Percentiles rank a stretch among this genome's conserved stretches.
Conservation (phyloP, 2,329 filamentous ascomycete species). For the Ceratocystiopsis minuta region DNA sequence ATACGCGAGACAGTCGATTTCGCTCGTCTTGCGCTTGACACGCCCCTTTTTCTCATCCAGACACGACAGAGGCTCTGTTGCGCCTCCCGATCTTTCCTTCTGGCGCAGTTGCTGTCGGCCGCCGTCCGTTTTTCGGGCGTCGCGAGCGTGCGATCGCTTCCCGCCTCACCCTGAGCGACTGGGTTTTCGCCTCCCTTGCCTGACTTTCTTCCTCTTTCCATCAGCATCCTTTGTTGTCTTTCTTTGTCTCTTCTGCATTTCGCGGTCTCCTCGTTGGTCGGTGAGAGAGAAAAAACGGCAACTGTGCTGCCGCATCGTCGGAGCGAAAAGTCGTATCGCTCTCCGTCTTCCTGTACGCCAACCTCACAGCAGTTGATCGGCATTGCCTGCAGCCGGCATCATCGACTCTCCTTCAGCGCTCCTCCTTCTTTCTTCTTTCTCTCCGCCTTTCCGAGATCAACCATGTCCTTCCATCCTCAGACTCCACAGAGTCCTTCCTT, state of each 20-base stretch:
- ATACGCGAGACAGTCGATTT: too few species aligned
- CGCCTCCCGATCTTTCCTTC: background rate
- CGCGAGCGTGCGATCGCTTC: background rate
- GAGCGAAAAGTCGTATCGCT: background rate
- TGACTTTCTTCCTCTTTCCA: background rate
- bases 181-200: background rate
- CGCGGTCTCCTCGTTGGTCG: background rate
- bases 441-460: slow-evolving; percentile 14
- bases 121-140: background rate
- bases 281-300: too few species aligned
- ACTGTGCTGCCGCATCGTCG: background rate
- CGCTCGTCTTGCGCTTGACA: background rate
- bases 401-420: background rate
- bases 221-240: background rate
- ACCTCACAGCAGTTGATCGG: too few species aligned
- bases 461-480: slow-evolving; percentile 49
- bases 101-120: background rate
- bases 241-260: too few species aligned
- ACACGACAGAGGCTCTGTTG: background rate
- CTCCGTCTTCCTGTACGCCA: background rate
- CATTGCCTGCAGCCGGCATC: too few species aligned
- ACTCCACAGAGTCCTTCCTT: slow-evolving; percentile 50
- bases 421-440: background rate
- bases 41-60: too few species aligned
- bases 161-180: background rate